Percentiles rank a stretch among this genome's conserved stretches.
Evolutionary conservation across 306 rosid genomes (phyloP).

Genomic region (Prunus persica): Prunus_persica_NCBIv2 NC_034010.1:27253001-27253500

Average conservation of each 20-base stretch:
- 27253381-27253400: background rate
- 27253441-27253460: conserved; percentile 80
- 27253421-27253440: conserved; percentile 45
- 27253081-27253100: background rate
- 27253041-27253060: background rate
- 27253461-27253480: conserved; percentile 59
- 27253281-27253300: background rate
- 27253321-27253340: too few species aligned
- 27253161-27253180: background rate
- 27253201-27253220: background rate
- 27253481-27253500: conserved; percentile 64
- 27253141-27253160: background rate
- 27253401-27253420: background rate
- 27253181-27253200: background rate
- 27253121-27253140: too few species aligned
- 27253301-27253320: too few species aligned
- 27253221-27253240: background rate
- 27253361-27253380: too few species aligned
- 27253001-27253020: conserved; percentile 22
- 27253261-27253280: background rate
- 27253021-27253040: background rate
- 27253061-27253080: background rate
- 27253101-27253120: background rate
- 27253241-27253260: background rate
- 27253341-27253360: too few species aligned